Percentiles rank a stretch among this genome's conserved stretches.
These are phyloP conservation scores for Mucor lusitanicus DNA, from an alignment of 371 early-diverging fungal species.

Conservation along the genomic window DNA sequence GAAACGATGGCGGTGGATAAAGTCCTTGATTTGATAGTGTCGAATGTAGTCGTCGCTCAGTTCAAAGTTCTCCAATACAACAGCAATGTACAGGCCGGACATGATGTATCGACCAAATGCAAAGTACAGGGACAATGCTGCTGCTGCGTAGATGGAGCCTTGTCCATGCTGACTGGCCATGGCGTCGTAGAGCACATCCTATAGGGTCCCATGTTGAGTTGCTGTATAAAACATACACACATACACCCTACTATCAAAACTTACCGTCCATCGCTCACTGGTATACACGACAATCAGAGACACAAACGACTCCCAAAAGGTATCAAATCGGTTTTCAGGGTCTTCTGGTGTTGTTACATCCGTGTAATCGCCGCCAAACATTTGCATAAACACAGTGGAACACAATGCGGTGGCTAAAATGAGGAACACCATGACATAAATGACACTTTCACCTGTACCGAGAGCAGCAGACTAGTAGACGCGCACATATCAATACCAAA, in stretches of 20 bases:
- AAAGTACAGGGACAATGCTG: conserved; percentile 53
- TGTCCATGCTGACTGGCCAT: conserved; percentile 52
- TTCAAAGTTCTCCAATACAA: conserved; percentile 67
- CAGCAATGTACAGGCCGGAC: conserved; percentile 66
- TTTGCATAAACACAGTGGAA: conserved; percentile 48
- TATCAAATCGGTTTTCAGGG: conserved; percentile 39
- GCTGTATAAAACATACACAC: background rate
- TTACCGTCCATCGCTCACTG: conserved; percentile 63
- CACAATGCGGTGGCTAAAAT: conserved; percentile 43
- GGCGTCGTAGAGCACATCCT: conserved; percentile 53
- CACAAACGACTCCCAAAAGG: conserved; percentile 50
- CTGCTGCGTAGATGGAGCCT: conserved; percentile 50
- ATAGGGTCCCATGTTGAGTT: background rate
- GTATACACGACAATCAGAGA: conserved; percentile 59
- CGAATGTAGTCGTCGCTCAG: conserved; percentile 62
- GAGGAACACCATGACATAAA: conserved; percentile 46
- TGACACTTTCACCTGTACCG: conserved; percentile 51
- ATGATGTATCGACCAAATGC: conserved; percentile 63
- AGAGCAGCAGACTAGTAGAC: conserved; percentile 36
- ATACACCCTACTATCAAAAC: background rate
- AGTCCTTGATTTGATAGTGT: conserved; percentile 59
- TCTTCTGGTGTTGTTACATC: conserved; percentile 22
- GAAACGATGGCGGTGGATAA: conserved; percentile 48
- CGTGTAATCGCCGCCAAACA: conserved; percentile 50
- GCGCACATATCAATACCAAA: background rate